Evolutionary conservation across 2,329 filamentous ascomycete genomes (phyloP), one percentile per base, ranked within the genome.

Genomic region (Leptographium flavum): DNA sequence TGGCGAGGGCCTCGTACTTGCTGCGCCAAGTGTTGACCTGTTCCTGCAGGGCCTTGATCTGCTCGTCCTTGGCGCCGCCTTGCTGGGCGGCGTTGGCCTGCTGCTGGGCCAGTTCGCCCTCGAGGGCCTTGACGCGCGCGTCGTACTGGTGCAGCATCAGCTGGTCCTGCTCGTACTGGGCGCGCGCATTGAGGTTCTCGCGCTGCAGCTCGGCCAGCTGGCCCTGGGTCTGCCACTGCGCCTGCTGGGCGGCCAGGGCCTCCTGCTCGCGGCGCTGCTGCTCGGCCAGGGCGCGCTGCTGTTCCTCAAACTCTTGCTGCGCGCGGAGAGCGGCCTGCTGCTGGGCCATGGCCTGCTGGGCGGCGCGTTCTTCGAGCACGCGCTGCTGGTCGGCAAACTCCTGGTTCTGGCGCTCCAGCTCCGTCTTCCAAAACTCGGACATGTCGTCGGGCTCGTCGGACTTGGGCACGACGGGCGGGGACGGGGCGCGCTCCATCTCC

Each of bases 121-220:
- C 92, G 13, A 98, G 67, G 19, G 86, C 83, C 68, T 95, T 96
- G 58, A 98, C 87, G 49, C 90, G 79, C 58, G 87, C 81, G 53
- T 98, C 92, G 59, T 95, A 98, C 59, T 96, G 90, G 63, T 95
- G 86, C 37, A 98, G 72, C 83, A 96, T 87, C 36, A 98, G 70
- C 64, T 96, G 92, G 60, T 98, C 88, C n/a, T 83, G 83, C 62
- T 96, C 88, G 59, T 95, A 96, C 63, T 96, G 92, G 9, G 88
- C 86, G 36, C 92, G 78, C 4, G 92, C 92, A 56, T 92, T 90
- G 23, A 98, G 68, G 54, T 98, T 96, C 64, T 96, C 90, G 47
- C 83, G 84, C 65, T 98, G 90, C 42, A 98, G 70, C 64, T 98
- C 92, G 1, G 90, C 92, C 56, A 98, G 72, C n/a, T 87, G 82